Evolutionary conservation across 1,284 basidiomycete species (phyloP).

Genomic region (Singerocomus inundabilis): DNA sequence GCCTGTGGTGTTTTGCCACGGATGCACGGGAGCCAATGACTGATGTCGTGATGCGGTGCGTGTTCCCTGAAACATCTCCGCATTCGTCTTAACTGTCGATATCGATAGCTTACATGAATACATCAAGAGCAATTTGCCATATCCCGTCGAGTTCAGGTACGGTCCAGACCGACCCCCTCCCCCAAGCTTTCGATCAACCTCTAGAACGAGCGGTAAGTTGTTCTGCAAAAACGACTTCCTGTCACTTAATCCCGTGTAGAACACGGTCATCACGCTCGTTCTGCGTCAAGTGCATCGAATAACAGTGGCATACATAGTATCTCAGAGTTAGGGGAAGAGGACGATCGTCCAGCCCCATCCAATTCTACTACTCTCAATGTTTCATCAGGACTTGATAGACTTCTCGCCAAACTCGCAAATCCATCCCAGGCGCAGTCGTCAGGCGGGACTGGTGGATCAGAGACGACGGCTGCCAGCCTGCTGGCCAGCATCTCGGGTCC

Average conservation of each 20-base stretch:
- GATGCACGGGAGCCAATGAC: slow-evolving; percentile 70
- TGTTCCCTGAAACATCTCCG: background rate
- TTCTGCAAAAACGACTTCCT: background rate
- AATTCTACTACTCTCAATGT: slow-evolving; percentile 15
- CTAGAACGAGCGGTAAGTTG: slow-evolving; percentile 32
- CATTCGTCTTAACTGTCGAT: slow-evolving; percentile 1
- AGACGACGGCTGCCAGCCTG: slow-evolving; percentile 30
- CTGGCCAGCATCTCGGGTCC: slow-evolving; percentile 25
- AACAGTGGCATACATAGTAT: slow-evolving; percentile 36
- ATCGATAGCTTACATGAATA: slow-evolving; percentile 55
- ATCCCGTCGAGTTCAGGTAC: slow-evolving; percentile 68
- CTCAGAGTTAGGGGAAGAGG: slow-evolving; percentile 33
- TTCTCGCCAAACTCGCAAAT: slow-evolving; percentile 53
- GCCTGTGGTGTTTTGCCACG: slow-evolving; percentile 76
- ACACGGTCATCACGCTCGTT: slow-evolving; percentile 26
- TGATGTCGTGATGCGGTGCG: slow-evolving; percentile 64
- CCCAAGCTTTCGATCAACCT: slow-evolving; percentile 32
- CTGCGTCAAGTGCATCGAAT: slow-evolving; percentile 34
- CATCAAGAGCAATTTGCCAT: slow-evolving; percentile 59
- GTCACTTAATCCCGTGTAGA: slow-evolving; percentile 24
- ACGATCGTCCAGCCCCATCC: slow-evolving; percentile 13
- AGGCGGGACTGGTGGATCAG: slow-evolving; percentile 21
- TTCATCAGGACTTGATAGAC: slow-evolving; percentile 57
- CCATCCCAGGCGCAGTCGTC: slow-evolving; percentile 20
- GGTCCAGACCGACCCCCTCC: slow-evolving; percentile 62